Percentiles rank a stretch among this genome's conserved stretches.
Evolutionary conservation across 768 basidiomycete genomes (phyloP).

Genomic region (Lactarius indigo): DNA sequence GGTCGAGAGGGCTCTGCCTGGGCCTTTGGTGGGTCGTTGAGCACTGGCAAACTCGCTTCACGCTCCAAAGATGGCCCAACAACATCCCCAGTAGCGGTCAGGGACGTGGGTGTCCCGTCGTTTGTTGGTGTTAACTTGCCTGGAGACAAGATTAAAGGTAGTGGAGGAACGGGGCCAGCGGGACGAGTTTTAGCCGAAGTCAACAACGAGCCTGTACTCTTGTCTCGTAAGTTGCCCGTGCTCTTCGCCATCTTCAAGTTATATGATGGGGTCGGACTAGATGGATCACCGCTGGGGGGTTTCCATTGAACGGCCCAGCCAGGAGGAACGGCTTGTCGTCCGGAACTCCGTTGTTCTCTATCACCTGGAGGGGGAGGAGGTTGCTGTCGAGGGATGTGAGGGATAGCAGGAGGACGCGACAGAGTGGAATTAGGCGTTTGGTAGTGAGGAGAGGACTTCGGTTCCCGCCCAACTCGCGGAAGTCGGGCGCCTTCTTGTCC

Average conservation of each 20-base stretch:
- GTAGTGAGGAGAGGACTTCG: constrained; percentile 23
- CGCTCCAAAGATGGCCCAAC: constrained; percentile 8
- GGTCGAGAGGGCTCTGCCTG: constrained; percentile 9
- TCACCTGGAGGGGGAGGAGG: constrained; percentile 21
- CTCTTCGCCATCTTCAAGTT: constrained; percentile 27
- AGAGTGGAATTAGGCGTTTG: constrained; percentile 15
- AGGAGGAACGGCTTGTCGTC: constrained; percentile 44
- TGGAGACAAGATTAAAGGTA: constrained; percentile 15
- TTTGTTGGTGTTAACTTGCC: constrained; percentile 1
- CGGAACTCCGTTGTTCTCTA: constrained; percentile 25
- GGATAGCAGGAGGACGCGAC: constrained; percentile 25
- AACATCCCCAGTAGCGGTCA: constrained; percentile 6
- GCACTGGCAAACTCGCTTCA: constrained; percentile 1
- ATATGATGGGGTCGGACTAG: constrained; percentile 17
- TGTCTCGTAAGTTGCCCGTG: constrained; percentile 26
- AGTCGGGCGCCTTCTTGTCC: constrained; percentile 12
- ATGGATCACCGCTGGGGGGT: constrained; percentile 17
- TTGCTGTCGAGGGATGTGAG: constrained; percentile 25
- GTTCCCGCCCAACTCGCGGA: constrained; percentile 17
- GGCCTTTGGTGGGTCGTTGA: constrained; percentile 7
- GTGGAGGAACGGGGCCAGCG: constrained; percentile 11
- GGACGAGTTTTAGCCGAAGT: constrained; percentile 15
- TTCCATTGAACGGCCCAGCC: constrained; percentile 52
- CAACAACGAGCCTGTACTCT: constrained; percentile 1
- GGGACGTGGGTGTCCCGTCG: constrained; percentile 11